Base-by-base conservation (phyloP, 106 monocot genomes). In the Agapanthus africanus region DNA sequence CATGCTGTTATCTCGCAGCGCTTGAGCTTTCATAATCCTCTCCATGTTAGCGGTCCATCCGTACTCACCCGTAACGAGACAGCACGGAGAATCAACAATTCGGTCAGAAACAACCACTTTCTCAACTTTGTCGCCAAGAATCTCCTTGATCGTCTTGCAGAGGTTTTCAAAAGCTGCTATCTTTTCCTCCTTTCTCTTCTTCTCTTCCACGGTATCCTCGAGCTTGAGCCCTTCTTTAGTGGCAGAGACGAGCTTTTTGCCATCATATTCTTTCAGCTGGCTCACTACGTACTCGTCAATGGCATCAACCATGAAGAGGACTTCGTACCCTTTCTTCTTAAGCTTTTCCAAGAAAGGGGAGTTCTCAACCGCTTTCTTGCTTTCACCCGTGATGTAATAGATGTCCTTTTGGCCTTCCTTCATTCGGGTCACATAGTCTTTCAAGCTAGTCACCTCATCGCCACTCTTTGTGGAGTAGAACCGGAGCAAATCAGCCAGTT, bases 11-110 rank as follows among this genome's bases (percentile, higher is more conserved):
- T 81, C 81, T 61, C 76, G 76, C 50, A 81, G 37, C 8, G 81
- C 81, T 27, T 81, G 81, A 19, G 81, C 81, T 44, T 81, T 81
- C 81, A 81, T 81, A 39, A 81, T 81, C 60, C 81, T 76, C 76
- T 81, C 81, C 81, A 81, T 81, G 63, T 81, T 81, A 0, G 81
- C 81, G 1, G 76, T 81, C 81, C 81, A 81, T 15, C 81, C 81
- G 18, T 81, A 81, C 71, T 81, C 81, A 0, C 76, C 81, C 1
- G 81, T 81, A 18, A 81, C 81, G 52, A 81, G 23, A 18, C 81
- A 81, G 64, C 80, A 81, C 0, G 80, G 80, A 1, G 80, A 81
- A 23, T 81, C 76, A 9, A 81, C 80, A 31, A 81, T 71, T n/a
- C 80, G 52, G 14, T 81, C 80, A 11, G 80, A 81, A 13, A 81